Evolutionary conservation across 345 rosid genomes (phyloP).

Genomic region (Eucalyptus leucophloia): DNA sequence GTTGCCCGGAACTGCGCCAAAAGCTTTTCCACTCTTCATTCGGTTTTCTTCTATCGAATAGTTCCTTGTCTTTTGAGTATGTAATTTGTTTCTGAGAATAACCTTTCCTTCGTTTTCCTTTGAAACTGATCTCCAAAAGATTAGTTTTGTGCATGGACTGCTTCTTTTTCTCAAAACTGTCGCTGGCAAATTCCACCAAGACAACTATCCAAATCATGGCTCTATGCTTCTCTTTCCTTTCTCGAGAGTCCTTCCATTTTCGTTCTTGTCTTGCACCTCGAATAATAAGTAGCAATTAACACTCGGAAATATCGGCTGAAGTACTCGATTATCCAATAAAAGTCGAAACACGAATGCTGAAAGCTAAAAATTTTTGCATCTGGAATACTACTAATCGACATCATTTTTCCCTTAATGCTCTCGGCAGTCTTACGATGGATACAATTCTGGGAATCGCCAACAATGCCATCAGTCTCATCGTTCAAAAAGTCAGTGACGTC

Average conservation of each 20-base stretch:
- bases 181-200: background rate
- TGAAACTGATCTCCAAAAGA: background rate
- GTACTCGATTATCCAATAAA: background rate
- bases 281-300: too few relatives aligned
- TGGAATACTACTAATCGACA: background rate
- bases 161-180: background rate
- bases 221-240: background rate
- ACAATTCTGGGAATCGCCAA: background rate
- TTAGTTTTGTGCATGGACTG: background rate
- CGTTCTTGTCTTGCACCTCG: background rate
- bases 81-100: background rate
- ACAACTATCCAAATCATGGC: background rate
- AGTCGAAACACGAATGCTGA: background rate
- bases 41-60: background rate
- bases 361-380: rapidly evolving
- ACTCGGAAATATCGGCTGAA: background rate
- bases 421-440: background rate
- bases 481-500: background rate
- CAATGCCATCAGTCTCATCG: background rate
- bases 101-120: background rate
- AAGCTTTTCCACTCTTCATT: background rate
- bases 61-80: background rate
- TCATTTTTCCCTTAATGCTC: background rate
- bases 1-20: background rate
- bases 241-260: background rate